Base-by-base conservation (phyloP, 805 yeast species). In the Sugiyamaella qingdaonensis region DNA sequence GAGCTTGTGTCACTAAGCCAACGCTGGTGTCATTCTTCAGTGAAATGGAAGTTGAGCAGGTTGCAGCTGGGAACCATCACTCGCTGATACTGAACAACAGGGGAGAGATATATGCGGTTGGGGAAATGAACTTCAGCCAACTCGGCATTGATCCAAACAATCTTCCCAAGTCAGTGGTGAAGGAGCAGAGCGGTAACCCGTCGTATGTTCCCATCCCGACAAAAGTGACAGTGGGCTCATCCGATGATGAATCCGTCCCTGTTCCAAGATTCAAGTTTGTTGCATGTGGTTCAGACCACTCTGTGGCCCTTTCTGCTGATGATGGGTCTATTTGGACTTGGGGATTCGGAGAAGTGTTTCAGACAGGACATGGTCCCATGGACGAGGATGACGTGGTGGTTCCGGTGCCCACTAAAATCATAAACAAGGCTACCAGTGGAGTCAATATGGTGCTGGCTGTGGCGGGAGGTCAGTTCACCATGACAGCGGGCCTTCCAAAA, bases 331-430 rank as follows among this genome's bases (percentile, higher is more conserved):
- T 83, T 1, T 94, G 82, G 73, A 81, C 97, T 1, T 94, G 99
- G 99, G 99, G 99, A 1, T 94, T 91, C 67, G 97, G 95, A 44
- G 98, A 92, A 60, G 91, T 97, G 0, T 94, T 89, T 70, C 99
- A 96, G 16, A 84, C 92, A 32, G 99, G 99, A 10, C 82, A 90
- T 55, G 99, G 99, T 7, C 67, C 67, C 48, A 91, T 90, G 16
- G 84, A 87, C 35, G 97, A 88, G 46, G 98, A 92, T 67, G 86
- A 87, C 35, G 96, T 85, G 2, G 88, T 80, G 46, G 86, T 89
- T 51, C 95, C 83, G 50, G 74, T 74, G 18, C 99, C 99, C 43
- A 87, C 97, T 0, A 80, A 92, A 68, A 88, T 94, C 62, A 82
- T 84, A 61, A 94, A 95, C 68, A 94, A 98, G 2, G 99, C 99